Conservation (phyloP, 2,329 filamentous ascomycete species). For the Curvularia spicifera region DNA sequence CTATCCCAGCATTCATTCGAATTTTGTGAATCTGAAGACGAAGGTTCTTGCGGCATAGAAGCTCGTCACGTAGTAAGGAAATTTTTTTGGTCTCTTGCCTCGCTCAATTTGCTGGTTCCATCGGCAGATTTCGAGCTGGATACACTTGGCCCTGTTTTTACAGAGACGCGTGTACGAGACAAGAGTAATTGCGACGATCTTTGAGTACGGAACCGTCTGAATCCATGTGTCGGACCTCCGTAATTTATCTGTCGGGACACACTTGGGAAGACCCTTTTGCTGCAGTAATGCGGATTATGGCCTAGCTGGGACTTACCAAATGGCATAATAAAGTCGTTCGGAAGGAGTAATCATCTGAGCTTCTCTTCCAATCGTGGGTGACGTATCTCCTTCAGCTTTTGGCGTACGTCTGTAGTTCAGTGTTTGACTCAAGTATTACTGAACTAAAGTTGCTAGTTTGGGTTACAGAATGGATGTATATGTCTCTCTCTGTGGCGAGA, state of each 20-base stretch:
- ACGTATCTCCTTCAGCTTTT: not conserved
- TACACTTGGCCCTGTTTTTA: slow-evolving; percentile 19
- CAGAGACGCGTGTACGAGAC: slow-evolving; percentile 43
- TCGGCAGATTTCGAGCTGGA: slow-evolving; percentile 50
- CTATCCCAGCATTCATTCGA: not conserved
- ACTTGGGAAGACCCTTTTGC: not conserved
- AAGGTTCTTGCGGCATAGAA: not conserved
- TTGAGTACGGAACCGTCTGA: slow-evolving; percentile 50
- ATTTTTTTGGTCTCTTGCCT: slow-evolving; percentile 44
- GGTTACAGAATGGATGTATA: not conserved
- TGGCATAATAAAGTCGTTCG: not conserved
- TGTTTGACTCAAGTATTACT: not conserved
- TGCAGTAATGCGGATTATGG: not conserved
- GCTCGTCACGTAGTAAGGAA: not conserved
- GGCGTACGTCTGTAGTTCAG: not conserved
- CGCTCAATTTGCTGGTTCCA: slow-evolving; percentile 46
- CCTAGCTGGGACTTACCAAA: not conserved
- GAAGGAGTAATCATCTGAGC: not conserved
- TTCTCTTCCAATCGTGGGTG: not conserved
- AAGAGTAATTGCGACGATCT: slow-evolving; percentile 48
- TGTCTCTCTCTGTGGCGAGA: not conserved
- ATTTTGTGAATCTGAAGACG: not conserved
- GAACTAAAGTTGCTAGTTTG: not conserved
- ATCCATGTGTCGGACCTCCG: slow-evolving; percentile 41
- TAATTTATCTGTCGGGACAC: slow-evolving; percentile 52